Percentiles rank a stretch among this genome's conserved stretches.
Conservation (phyloP, 176 grass and related monocot genomes). For the Musa itinerans region DNA sequence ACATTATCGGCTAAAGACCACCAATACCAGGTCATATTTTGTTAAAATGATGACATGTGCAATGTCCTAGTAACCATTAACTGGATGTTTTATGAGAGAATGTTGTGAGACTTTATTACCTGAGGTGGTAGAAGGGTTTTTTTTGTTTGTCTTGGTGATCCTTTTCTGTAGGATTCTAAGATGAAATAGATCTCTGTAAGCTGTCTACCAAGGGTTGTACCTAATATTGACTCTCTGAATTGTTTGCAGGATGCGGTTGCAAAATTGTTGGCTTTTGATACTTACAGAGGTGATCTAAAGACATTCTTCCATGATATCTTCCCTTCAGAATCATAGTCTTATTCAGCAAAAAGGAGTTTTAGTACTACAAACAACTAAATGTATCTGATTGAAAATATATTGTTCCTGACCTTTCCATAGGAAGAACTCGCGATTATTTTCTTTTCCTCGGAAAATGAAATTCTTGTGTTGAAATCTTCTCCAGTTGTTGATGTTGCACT, state of each 20-base stretch:
- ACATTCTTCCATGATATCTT: conserved; percentile 56
- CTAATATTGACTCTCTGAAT: not conserved
- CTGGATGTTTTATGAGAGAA: not conserved
- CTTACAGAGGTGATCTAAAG: conserved; percentile 44
- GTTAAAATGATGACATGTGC: not conserved
- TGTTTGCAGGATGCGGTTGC: conserved; percentile 53
- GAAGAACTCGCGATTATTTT: not conserved
- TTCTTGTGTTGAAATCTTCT: no score
- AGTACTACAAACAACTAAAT: not conserved
- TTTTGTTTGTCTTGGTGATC: not conserved
- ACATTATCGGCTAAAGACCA: conserved; percentile 52
- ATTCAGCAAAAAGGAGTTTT: not conserved
- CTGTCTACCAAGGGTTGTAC: not conserved
- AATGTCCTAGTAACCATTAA: not conserved
- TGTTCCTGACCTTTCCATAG: not conserved
- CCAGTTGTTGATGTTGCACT: no score
- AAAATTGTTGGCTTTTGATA: conserved; percentile 61
- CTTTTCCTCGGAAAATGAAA: no score
- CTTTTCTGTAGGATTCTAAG: not conserved
- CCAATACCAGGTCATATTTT: conserved; percentile 55
- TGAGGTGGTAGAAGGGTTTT: no score
- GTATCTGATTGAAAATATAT: not conserved
- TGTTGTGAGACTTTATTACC: not conserved
- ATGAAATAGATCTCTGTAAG: not conserved
- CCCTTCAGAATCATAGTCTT: not conserved